Evolutionary conservation across 192 early-diverging fungal genomes (phyloP), one percentile per base, ranked within the genome.

Genomic region (Linnemannia exigua): DNA sequence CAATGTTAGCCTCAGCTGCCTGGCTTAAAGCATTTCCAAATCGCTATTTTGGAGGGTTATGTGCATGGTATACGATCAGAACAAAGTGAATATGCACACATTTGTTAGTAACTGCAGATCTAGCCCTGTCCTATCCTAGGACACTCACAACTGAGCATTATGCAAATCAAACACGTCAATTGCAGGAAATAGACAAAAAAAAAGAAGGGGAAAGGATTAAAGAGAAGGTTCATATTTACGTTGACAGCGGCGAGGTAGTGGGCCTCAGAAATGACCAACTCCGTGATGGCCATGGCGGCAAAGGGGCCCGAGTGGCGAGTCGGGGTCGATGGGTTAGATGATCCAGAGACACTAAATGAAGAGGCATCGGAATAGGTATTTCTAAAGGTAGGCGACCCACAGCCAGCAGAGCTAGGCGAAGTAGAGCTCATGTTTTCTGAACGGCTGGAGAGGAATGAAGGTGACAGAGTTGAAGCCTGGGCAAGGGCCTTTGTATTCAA

Each of bases 201-300:
- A 11, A 19, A 50, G 22, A 46, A 15, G 33, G 20, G 31, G 31
- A 3, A 54, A 11, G 38, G 19, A 8, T 28, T 50, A 46, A 35
- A 54, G 11, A 38, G 48, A 41, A 11, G 15, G 47, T 37, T 44
- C 3, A 52, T 41, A 48, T 50, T 70, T 85, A 79, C 83, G 33
- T 85, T 79, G 44, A 85, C 70, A n/a, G 61, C 33, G 14, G 72
- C 9, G 1, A 85, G 73, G 33, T 79, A 76, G 4, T 85, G 83
- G 12, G 77, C 73, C 28, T 85, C 83, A 33, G 83, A 63, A 31
- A 85, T 79, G 25, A 85, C 67, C 17, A 85, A 61, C 28, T 85
- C 83, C 12, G 83, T 79, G 47, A 85, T 85, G 17, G 83, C 72
- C 83, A 85, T 79, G 68, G 77, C 25, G 3, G 68, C 77, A 50